Conservation (phyloP, 768 basidiomycete species). For the Pleurotus eryngii region DNA sequence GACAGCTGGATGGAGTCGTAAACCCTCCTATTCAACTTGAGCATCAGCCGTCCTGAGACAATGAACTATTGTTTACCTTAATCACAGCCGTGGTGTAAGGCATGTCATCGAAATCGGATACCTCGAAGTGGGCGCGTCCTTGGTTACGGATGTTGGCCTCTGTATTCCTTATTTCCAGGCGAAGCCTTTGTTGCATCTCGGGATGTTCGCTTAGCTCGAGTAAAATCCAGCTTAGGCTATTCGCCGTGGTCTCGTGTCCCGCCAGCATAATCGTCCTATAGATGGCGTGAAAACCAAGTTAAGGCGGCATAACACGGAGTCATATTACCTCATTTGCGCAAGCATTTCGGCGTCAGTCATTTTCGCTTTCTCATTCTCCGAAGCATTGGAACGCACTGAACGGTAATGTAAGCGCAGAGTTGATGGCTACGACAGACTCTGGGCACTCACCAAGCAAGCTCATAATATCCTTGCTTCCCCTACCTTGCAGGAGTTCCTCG, state of each 20-base stretch:
- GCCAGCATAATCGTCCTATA: conserved; percentile 28
- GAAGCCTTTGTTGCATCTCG: conserved; percentile 26
- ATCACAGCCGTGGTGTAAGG: conserved; percentile 42
- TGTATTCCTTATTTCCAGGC: conserved; percentile 15
- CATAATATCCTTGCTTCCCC: conserved; percentile 49
- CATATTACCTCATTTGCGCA: conserved; percentile 23
- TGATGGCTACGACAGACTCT: neutral
- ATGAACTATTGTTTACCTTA: conserved; percentile 27
- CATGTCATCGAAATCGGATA: conserved; percentile 48
- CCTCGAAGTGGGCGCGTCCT: conserved; percentile 36
- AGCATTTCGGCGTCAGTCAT: conserved; percentile 31
- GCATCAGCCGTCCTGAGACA: too few relatives aligned
- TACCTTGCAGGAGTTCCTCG: conserved; percentile 43
- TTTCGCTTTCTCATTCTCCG: conserved; percentile 24
- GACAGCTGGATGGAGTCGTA: conserved; percentile 26
- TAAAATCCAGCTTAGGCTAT: conserved; percentile 44
- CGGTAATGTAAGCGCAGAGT: neutral
- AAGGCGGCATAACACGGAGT: too few relatives aligned
- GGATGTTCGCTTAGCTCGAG: conserved; percentile 47
- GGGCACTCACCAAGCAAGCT: conserved; percentile 48
- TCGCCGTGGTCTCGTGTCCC: conserved; percentile 46
- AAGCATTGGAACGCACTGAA: conserved; percentile 45
- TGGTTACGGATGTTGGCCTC: conserved; percentile 31
- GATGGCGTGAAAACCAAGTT: neutral
- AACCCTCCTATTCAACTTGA: conserved; percentile 22